Evolutionary conservation across 2,329 filamentous ascomycete species (phyloP), one percentile per base, ranked within the genome.

Genomic region (Canariomyces notabilis): DNA sequence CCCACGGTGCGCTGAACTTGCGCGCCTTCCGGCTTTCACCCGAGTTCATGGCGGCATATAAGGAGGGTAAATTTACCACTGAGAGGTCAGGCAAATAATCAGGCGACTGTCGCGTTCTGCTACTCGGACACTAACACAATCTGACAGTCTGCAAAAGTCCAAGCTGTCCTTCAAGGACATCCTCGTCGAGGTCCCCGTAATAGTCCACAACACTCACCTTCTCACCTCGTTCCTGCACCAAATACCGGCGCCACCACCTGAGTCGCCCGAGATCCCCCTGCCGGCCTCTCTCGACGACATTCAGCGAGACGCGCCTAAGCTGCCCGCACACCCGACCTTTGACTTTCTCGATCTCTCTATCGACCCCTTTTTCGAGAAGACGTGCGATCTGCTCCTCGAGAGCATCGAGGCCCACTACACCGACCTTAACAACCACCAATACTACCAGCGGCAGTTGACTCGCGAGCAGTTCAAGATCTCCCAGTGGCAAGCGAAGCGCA

Each of bases 361-460:
- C 68, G 93, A 98, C 67, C 93, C 93, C 23, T 95, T 94, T 77
- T 82, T 98, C 38, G 91, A 97, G 78, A 95, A 96, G 80, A 95
- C 91, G 42, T 95, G 89, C 72, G 91, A 98, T 65, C 81, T 96
- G 57, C 81, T 98, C 47, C 82, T 97, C 53, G 93, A 98, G 64
- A 89, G 86, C 75, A 95, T 98, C 67, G 93, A 98, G 76, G 85
- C 86, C 46, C 93, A 98, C 76, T 93, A 97, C 74, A 95, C 90
- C 50, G 93, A 98, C 71, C 85, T 95, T 67, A 97, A 97, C 82
- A 98, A 98, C 79, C 93, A 94, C 75, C 90, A 96, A 70, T 82
- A 80, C 79, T 96, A 96, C 76, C 89, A 96, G 73, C 82, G 93
- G 62, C 89, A 94, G 64, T 78, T 97, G 48, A 85, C 84, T 44